Evolutionary conservation across 257 asterid genomes (phyloP), one percentile per base, ranked within the genome.

Genomic region (Paraleonurus japonicus): DNA sequence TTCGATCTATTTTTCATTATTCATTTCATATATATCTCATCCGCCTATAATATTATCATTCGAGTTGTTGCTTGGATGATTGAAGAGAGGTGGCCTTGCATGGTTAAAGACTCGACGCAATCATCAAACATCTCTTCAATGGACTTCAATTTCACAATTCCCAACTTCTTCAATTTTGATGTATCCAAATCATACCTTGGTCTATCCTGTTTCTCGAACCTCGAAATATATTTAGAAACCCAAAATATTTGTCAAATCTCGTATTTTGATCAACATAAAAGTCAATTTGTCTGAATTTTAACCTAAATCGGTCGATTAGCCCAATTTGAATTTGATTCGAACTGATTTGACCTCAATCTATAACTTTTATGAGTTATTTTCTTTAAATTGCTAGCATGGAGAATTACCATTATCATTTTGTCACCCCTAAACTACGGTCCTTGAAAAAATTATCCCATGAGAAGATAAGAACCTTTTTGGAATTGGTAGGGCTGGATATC

Each of bases 41-140:
- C n/a, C 47, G 2, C 8, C 13, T 39, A 39, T 39, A 39, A 1
- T 32, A 2, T 0, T 32, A 35, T 0, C 3, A 41, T 0, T 2
- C 61, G 48, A 12, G 39, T 22, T 2, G 61, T 28, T 12, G 59
- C 11, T 58, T 71, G 17, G 12, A 19, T 26, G 26, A 41, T 5
- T 17, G 71, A 17, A 69, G 90, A 70, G 54, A 86, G 82, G 79
- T 83, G 79, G 78, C 91, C 94, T 63, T 82, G 89, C 47, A 78
- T 81, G 43, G 66, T 78, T 7, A 93, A 78, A 48, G 82, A 86
- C 16, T 85, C 33, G 20, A 93, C 72, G 70, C 95, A 88, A 37
- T 93, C 97, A 33, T 90, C 95, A 30, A 93, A 90, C 98, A 90
- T 92, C 77, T 86, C 90, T 74, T 86, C 83, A 6, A 90, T 73